These are phyloP conservation scores for Phalaenopsis aphrodite DNA, from an alignment of 106 monocot genomes.

Conservation along the genomic window DNA sequence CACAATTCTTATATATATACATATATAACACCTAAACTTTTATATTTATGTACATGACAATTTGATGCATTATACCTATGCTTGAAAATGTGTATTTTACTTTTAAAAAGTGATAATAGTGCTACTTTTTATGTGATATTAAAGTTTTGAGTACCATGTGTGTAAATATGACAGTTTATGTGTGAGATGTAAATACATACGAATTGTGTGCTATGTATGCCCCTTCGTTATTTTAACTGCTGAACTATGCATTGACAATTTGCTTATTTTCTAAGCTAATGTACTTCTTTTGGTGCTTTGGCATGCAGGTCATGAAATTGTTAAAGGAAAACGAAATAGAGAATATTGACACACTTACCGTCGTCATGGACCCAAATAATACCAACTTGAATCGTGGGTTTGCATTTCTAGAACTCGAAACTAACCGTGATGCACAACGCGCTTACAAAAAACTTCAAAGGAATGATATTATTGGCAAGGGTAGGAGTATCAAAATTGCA, in stretches of 20 bases:
- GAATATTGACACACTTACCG: slow-evolving; percentile 73
- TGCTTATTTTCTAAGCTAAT: neutral
- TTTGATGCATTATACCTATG: no score
- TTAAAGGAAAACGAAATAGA: slow-evolving; percentile 64
- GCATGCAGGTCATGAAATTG: slow-evolving; percentile 48
- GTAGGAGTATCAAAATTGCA: slow-evolving; percentile 59
- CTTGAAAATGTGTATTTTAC: no score
- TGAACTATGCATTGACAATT: neutral
- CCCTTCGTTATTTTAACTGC: neutral
- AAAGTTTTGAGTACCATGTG: no score
- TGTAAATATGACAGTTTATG: no score
- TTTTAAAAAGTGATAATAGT: no score
- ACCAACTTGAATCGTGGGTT: slow-evolving; percentile 62
- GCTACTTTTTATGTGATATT: no score
- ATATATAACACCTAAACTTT: no score
- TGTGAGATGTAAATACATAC: no score
- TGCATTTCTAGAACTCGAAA: slow-evolving; percentile 91
- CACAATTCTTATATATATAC: no score
- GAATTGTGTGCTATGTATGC: no score
- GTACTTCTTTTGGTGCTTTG: slow-evolving; percentile 4
- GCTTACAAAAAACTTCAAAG: slow-evolving; percentile 76
- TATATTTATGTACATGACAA: no score
- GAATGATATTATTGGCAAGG: slow-evolving; percentile 76
- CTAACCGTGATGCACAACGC: slow-evolving; percentile 72
- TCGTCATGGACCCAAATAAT: slow-evolving; percentile 51